phyloP scores from a whole-genome alignment of 208 protist species.

The Trypanosoma platydactyli region DNA sequence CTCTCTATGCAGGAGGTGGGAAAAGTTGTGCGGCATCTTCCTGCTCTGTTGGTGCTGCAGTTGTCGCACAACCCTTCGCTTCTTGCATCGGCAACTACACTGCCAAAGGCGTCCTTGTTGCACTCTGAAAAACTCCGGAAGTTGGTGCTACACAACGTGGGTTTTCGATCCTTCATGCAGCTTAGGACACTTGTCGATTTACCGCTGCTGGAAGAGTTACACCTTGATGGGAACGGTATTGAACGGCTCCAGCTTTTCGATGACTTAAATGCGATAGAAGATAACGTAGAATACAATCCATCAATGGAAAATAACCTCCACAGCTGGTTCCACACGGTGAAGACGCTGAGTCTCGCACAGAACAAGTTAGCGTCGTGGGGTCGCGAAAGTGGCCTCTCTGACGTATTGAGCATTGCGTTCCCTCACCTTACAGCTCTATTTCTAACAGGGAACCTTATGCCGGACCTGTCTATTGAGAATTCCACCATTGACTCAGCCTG shows the following conservation, averaged over 20 bases:
- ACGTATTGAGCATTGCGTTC: constrained; percentile 46
- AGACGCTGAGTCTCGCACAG: constrained; percentile 74
- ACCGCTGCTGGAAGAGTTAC: constrained; percentile 65
- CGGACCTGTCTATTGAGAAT: constrained; percentile 33
- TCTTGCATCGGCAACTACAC: not conserved
- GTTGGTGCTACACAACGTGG: constrained; percentile 78
- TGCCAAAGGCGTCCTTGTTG: constrained; percentile 25
- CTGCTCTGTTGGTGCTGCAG: constrained; percentile 59
- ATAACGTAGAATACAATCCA: not conserved
- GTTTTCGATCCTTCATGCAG: constrained; percentile 57
- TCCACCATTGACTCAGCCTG: not conserved
- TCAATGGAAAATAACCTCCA: constrained; percentile 4
- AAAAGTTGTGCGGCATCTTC: constrained; percentile 55
- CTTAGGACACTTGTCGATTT: constrained; percentile 51
- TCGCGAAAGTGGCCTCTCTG: constrained; percentile 39
- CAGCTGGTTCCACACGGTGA: constrained; percentile 51
- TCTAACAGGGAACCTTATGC: constrained; percentile 66
- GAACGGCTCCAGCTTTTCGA: constrained; percentile 31
- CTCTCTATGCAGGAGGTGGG: constrained; percentile 60
- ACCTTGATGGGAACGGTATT: constrained; percentile 77
- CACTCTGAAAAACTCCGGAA: constrained; percentile 48
- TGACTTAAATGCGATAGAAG: not conserved
- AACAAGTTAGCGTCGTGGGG: constrained; percentile 71
- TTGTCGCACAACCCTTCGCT: constrained; percentile 51
- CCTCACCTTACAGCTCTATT: constrained; percentile 64